These are phyloP conservation scores for Aspergillus pseudoterreus DNA, from an alignment of 2,329 filamentous ascomycete genomes.

Conservation along the genomic window DNA sequence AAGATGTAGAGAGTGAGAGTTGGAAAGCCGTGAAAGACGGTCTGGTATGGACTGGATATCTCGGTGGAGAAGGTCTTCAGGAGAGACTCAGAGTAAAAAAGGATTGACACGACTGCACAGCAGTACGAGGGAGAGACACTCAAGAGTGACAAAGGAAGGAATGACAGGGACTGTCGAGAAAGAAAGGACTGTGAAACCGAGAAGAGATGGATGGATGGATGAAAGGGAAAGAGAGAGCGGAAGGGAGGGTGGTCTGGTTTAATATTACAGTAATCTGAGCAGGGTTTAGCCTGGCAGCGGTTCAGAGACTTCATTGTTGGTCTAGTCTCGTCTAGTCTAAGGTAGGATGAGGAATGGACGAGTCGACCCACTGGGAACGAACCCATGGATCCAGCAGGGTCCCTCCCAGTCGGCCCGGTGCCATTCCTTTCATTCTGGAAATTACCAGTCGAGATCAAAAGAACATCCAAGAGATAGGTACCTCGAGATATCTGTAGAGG, in stretches of 20 bases:
- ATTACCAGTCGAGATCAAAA: background rate
- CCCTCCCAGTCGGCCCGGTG: too few species aligned
- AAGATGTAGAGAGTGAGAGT: slow-evolving; percentile 5
- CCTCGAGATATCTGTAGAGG: too few species aligned
- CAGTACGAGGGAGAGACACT: slow-evolving; percentile 13
- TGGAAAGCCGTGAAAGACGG: background rate
- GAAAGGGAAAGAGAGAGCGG: slow-evolving; percentile 7
- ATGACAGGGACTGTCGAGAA: slow-evolving; percentile 15
- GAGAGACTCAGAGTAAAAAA: slow-evolving; percentile 1
- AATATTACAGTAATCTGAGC: too few species aligned
- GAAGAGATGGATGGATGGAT: background rate
- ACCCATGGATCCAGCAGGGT: too few species aligned
- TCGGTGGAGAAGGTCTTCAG: background rate
- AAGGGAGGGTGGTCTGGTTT: background rate
- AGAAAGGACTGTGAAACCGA: slow-evolving; percentile 1
- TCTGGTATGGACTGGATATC: too few species aligned
- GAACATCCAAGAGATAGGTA: too few species aligned
- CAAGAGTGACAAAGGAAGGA: slow-evolving; percentile 12
- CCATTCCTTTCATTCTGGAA: background rate
- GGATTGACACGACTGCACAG: slow-evolving; percentile 17
- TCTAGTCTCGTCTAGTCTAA: too few species aligned
- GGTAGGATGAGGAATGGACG: too few species aligned
- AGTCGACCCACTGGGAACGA: too few species aligned
- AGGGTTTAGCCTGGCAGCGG: too few species aligned
- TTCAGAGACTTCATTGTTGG: too few species aligned